Conservation (phyloP, 1,139 yeast species). For the Pichia sp. region DNA sequence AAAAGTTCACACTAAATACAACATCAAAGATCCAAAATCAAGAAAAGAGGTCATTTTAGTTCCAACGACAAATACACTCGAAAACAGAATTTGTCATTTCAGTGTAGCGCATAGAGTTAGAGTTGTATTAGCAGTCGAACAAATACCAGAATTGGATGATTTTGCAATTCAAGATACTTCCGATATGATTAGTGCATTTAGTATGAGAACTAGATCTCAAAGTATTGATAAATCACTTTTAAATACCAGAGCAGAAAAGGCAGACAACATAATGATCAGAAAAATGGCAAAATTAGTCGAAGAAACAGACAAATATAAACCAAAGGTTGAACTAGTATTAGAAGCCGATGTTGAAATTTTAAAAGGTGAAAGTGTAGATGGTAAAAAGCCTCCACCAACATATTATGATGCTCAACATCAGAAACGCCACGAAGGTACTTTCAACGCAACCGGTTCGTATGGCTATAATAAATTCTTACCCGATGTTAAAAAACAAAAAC, state of each 20-base stretch:
- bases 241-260: slow-evolving; percentile 14
- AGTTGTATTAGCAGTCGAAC: slow-evolving; percentile 23
- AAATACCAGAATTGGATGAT: slow-evolving; percentile 14
- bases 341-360: slow-evolving; percentile 21
- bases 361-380: slow-evolving; percentile 22
- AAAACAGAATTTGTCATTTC: slow-evolving; percentile 20
- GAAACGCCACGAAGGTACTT: not conserved
- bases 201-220: slow-evolving; percentile 14
- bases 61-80: slow-evolving; percentile 22
- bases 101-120: slow-evolving; percentile 23
- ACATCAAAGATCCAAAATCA: not conserved
- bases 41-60: slow-evolving; percentile 11
- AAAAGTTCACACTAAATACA: slow-evolving; percentile 7
- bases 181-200: slow-evolving; percentile 12
- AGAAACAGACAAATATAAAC: slow-evolving; percentile 14
- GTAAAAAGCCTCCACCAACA: slow-evolving; percentile 24
- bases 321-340: slow-evolving; percentile 25
- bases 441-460: not conserved
- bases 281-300: slow-evolving; percentile 20
- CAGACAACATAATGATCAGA: slow-evolving; percentile 23
- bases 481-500: not conserved
- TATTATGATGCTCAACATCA: slow-evolving; percentile 15
- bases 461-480: not conserved
- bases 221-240: slow-evolving; percentile 15
- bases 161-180: slow-evolving; percentile 3